phyloP scores from a whole-genome alignment of 2,329 filamentous ascomycete species.

The Monosporascus sp. region DNA sequence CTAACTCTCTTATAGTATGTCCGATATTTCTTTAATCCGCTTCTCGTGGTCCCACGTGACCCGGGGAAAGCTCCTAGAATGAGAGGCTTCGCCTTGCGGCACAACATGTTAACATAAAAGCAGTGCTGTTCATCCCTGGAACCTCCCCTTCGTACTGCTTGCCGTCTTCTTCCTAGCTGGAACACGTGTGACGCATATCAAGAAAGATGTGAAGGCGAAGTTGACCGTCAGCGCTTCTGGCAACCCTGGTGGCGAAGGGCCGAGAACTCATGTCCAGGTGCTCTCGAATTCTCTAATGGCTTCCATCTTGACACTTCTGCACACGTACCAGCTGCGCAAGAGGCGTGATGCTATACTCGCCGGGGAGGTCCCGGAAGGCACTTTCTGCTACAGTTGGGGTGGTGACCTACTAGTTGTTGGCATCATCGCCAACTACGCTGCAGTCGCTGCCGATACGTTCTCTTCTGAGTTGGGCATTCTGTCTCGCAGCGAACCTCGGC shows the following conservation, averaged over 20 bases:
- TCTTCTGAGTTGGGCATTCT: constrained; percentile 93
- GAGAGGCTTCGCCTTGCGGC: background rate
- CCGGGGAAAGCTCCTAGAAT: too few species aligned
- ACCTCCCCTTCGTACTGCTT: constrained; percentile 80
- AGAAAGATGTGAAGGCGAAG: constrained; percentile 76
- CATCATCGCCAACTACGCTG: constrained; percentile 79
- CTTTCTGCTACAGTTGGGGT: constrained; percentile 53
- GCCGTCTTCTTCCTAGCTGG: constrained; percentile 83
- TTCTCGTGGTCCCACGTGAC: background rate
- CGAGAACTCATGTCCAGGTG: constrained; percentile 80
- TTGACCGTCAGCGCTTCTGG: constrained; percentile 76
- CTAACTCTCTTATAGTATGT: background rate
- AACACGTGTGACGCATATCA: constrained; percentile 80
- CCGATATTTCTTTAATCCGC: background rate
- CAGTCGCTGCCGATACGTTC: constrained; percentile 88
- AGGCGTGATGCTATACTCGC: constrained; percentile 37
- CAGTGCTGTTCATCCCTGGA: constrained; percentile 80
- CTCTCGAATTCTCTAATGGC: constrained; percentile 82
- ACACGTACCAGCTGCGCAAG: constrained; percentile 52
- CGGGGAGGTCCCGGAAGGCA: constrained; percentile 25
- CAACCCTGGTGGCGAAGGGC: constrained; percentile 69
- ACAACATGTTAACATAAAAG: background rate
- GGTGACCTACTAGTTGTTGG: constrained; percentile 60
- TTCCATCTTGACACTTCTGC: constrained; percentile 55
- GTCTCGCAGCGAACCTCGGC: constrained; percentile 65